Evolutionary conservation across 108 stramenopile species (phyloP).

Genomic region (Conticribra weissflogii): DNA sequence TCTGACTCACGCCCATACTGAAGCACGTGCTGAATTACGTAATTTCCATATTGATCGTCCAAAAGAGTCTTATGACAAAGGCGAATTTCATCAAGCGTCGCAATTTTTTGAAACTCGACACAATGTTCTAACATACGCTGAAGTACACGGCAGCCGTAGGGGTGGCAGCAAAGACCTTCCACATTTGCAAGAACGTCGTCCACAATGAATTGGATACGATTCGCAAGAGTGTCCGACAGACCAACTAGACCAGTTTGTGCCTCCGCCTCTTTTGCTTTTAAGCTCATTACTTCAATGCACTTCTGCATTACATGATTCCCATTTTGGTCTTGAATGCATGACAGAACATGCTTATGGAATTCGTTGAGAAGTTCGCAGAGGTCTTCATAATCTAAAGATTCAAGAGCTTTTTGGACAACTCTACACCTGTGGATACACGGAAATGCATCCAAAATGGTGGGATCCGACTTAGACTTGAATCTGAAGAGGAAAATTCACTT

Average conservation of each 20-base stretch:
- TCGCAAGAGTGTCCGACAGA: slow-evolving; percentile 48
- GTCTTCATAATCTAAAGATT: slow-evolving; percentile 76
- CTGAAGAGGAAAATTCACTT: neutral
- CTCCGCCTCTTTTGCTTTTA: slow-evolving; percentile 62
- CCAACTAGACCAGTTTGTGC: slow-evolving; percentile 25
- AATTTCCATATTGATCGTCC: slow-evolving; percentile 92
- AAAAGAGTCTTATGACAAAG: slow-evolving; percentile 66
- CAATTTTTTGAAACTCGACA: slow-evolving; percentile 72
- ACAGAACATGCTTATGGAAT: slow-evolving; percentile 87
- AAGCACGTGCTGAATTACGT: slow-evolving; percentile 92
- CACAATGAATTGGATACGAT: slow-evolving; percentile 93
- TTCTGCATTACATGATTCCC: slow-evolving; percentile 99
- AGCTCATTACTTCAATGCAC: slow-evolving; percentile 88
- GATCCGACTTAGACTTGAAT: too few relatives aligned
- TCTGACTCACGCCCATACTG: slow-evolving; percentile 85
- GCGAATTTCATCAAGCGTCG: slow-evolving; percentile 66
- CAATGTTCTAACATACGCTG: slow-evolving; percentile 97
- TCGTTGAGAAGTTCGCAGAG: slow-evolving; percentile 81
- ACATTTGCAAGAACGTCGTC: slow-evolving; percentile 88
- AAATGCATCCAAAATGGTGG: too few relatives aligned
- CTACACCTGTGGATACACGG: slow-evolving; percentile 67
- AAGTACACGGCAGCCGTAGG: slow-evolving; percentile 96
- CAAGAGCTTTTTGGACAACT: slow-evolving; percentile 94
- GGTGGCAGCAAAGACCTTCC: slow-evolving; percentile 88
- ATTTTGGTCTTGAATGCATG: slow-evolving; percentile 96